Evolutionary conservation across 2,329 filamentous ascomycete species (phyloP).

Genomic region (Chrysoporthe cubensis): DNA sequence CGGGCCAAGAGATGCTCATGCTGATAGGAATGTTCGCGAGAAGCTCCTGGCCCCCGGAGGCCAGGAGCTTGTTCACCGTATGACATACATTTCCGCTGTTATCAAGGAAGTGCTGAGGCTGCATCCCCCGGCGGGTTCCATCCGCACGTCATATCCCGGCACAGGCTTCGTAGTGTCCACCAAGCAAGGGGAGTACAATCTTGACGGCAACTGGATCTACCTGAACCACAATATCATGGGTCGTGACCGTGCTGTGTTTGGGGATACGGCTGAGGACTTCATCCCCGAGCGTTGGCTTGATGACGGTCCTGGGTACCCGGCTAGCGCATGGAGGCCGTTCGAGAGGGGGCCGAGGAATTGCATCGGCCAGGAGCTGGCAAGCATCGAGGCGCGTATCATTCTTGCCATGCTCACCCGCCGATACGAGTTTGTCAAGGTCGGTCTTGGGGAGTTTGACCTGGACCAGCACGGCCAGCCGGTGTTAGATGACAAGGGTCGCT

Average conservation of each 20-base stretch:
- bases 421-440: constrained; percentile 40
- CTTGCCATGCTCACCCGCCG: constrained; percentile 36
- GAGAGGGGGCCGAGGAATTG: constrained; percentile 57
- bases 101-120: constrained; percentile 19
- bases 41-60: constrained; percentile 34
- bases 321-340: constrained; percentile 56
- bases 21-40: constrained; percentile 31
- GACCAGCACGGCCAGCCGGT: constrained; percentile 32
- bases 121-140: constrained; percentile 36
- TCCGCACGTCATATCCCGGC: constrained; percentile 35
- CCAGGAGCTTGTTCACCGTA: constrained; percentile 37
- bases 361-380: constrained; percentile 59
- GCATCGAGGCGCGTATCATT: constrained; percentile 38
- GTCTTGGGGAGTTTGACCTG: constrained; percentile 35
- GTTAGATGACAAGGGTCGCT: constrained; percentile 32
- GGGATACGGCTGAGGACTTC: constrained; percentile 22
- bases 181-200: constrained; percentile 35
- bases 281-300: constrained; percentile 25
- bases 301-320: constrained; percentile 38
- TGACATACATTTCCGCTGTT: constrained; percentile 31
- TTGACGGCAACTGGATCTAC: constrained; percentile 43
- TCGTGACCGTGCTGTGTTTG: constrained; percentile 22
- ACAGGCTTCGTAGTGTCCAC: constrained; percentile 37
- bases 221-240: constrained; percentile 37
- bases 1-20: constrained; percentile 35